Base-by-base conservation (phyloP, 169 alveolate genomes). In the Cryptosporidium ryanae region DNA sequence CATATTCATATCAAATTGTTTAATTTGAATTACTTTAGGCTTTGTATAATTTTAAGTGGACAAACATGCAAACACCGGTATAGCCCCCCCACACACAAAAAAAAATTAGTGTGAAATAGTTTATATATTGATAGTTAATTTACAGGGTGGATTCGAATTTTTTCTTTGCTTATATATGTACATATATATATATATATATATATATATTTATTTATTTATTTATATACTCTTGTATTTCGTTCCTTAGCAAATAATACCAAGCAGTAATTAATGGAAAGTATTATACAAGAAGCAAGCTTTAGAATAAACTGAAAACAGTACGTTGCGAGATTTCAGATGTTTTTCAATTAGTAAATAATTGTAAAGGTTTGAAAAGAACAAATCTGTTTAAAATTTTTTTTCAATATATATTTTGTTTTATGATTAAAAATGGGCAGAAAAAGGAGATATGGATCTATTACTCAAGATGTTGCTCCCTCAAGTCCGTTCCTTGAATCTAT, bases 61-160 rank as follows among this genome's bases (percentile, higher is more conserved):
- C 84, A 66, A 29, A n/a, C 82, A 70, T 70, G 84, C 84, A 70
- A 70, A 70, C 67, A 55, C 84, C 84, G 84, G 84, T 70, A 70
- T 70, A 54, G 66, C 67, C 66, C 68, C 82, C 67, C 68, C 64
- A 46, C 32, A 66, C 49, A 27, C 64, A 66, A 66, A 12, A 18
- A 8, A 18, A 66, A 64, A 64, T 38, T 32, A 65, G 54, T 63
- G 82, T 66, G 82, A 48, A 66, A 38, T 38, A 38, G 25, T 13
- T 21, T 48, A 21, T 66, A 63, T 66, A 66, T n/a, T 44, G 43
- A 44, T 66, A 48, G 46, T 17, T 66, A 43, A 50, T 66, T 38
- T 4, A 38, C 46, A 55, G 25, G 23, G 15, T 32, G 44, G 25
- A 64, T 27, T 63, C 17, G 21, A 31, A 10, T 52, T 52, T 52